phyloP scores from a whole-genome alignment of 495 filamentous ascomycete species.

The Ascobolus immersus region DNA sequence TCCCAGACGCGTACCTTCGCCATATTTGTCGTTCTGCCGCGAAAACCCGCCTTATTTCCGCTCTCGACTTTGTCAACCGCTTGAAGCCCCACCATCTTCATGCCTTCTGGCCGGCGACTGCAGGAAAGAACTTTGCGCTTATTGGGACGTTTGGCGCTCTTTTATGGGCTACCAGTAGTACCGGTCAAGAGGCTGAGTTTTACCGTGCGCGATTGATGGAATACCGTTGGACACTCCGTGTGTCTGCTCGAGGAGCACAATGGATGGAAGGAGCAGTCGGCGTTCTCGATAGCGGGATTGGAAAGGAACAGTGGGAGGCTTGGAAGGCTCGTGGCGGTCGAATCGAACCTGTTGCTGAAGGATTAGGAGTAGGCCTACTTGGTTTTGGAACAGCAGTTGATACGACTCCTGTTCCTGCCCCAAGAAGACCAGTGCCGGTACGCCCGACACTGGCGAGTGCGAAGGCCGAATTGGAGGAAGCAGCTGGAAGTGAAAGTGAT shows the following conservation, averaged over 20 bases:
- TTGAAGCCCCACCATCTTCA: constrained; percentile 45
- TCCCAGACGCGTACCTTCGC: constrained; percentile 44
- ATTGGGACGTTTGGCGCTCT: constrained; percentile 61
- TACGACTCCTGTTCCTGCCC: too few relatives aligned
- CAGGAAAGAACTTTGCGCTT: constrained; percentile 54
- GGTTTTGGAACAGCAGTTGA: too few relatives aligned
- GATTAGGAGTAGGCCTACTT: too few relatives aligned
- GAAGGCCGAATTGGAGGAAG: too few relatives aligned
- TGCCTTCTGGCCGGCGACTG: constrained; percentile 61
- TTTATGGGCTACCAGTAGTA: constrained; percentile 57
- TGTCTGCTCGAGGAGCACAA: constrained; percentile 54
- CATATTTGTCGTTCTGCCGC: constrained; percentile 89
- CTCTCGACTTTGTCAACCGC: constrained; percentile 55
- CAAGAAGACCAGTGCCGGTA: too few relatives aligned
- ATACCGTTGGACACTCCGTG: constrained; percentile 80
- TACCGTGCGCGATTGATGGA: constrained; percentile 65
- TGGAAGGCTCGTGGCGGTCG: constrained; percentile 1
- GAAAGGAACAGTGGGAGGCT: constrained; percentile 13
- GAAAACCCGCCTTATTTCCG: constrained; percentile 49
- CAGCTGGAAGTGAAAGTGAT: too few relatives aligned
- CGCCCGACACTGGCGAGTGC: too few relatives aligned
- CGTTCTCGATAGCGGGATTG: constrained; percentile 31
- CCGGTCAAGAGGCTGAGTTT: constrained; percentile 82
- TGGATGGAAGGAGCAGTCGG: constrained; percentile 55
- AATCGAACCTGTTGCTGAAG: too few relatives aligned